These are phyloP conservation scores for Aspergillus taichungensis DNA, from an alignment of 495 filamentous ascomycete genomes.

Conservation along the genomic window DNA sequence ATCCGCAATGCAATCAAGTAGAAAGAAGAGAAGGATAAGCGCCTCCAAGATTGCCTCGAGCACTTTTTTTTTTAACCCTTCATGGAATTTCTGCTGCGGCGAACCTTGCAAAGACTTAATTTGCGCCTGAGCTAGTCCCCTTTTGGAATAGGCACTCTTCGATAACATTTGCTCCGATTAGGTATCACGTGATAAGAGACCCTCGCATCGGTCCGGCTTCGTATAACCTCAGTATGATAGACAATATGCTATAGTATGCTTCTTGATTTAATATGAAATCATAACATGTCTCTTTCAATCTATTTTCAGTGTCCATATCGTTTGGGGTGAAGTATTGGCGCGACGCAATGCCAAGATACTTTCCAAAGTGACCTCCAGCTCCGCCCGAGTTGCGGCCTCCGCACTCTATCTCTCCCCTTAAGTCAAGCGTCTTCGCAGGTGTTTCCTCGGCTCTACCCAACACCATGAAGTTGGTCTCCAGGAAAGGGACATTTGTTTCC, in stretches of 20 bases:
- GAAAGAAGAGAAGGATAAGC: conserved; percentile 12
- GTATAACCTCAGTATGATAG: too few relatives aligned
- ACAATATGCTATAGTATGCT: too few relatives aligned
- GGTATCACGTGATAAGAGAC: neutral
- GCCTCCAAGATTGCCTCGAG: conserved; percentile 10
- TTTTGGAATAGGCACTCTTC: conserved; percentile 2
- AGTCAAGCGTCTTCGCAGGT: conserved; percentile 15
- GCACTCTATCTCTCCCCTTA: conserved; percentile 5
- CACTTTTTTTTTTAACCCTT: conserved; percentile 27
- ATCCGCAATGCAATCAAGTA: conserved; percentile 1
- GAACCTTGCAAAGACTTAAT: neutral
- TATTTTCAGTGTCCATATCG: too few relatives aligned
- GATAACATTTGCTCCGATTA: neutral
- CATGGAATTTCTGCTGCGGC: conserved; percentile 18
- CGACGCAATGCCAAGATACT: conserved; percentile 16
- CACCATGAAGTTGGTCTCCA: conserved; percentile 25
- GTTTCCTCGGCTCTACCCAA: conserved; percentile 3
- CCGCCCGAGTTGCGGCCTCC: too few relatives aligned
- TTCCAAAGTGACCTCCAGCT: neutral
- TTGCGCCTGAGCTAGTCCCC: neutral
- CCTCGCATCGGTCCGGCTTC: too few relatives aligned
- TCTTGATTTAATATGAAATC: too few relatives aligned
- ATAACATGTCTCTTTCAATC: too few relatives aligned
- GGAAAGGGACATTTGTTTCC: conserved; percentile 13
- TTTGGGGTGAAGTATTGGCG: too few relatives aligned